phyloP scores from a whole-genome alignment of 306 rosid genomes.

The Inga oerstediana region DNA sequence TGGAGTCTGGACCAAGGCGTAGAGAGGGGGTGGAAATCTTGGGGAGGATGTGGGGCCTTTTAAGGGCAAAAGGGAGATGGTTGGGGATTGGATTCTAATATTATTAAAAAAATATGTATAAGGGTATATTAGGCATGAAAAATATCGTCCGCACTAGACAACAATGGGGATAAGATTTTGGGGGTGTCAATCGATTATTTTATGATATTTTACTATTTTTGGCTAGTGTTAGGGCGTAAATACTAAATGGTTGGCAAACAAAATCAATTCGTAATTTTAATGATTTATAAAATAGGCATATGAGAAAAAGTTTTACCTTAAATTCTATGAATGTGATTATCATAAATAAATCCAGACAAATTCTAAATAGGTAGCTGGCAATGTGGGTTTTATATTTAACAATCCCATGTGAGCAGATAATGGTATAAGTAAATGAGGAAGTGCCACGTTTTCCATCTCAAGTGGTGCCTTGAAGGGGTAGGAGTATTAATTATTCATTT shows the following conservation, averaged over 20 bases:
- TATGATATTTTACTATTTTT: background rate
- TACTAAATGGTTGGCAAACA: too few relatives aligned
- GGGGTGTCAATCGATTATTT: background rate
- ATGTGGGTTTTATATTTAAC: too few relatives aligned
- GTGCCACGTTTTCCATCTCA: background rate
- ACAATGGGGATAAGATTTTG: background rate
- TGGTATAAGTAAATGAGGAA: too few relatives aligned
- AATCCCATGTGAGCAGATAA: too few relatives aligned
- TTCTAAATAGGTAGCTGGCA: too few relatives aligned
- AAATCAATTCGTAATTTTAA: background rate
- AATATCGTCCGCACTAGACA: background rate
- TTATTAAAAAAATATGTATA: background rate
- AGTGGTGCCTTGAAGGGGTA: background rate
- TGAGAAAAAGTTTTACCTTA: too few relatives aligned
- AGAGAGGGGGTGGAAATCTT: background rate
- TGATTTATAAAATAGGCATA: too few relatives aligned
- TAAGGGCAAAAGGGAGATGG: constrained; percentile 28
- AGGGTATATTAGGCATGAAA: background rate
- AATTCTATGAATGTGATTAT: too few relatives aligned
- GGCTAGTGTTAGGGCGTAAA: background rate
- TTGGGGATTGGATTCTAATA: background rate
- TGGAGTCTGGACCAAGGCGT: background rate
- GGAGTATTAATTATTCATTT: background rate
- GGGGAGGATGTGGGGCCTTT: constrained; percentile 48
- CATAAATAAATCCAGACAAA: too few relatives aligned